Base-by-base conservation (phyloP, 805 yeast species). In the Teunomyces stri region DNA sequence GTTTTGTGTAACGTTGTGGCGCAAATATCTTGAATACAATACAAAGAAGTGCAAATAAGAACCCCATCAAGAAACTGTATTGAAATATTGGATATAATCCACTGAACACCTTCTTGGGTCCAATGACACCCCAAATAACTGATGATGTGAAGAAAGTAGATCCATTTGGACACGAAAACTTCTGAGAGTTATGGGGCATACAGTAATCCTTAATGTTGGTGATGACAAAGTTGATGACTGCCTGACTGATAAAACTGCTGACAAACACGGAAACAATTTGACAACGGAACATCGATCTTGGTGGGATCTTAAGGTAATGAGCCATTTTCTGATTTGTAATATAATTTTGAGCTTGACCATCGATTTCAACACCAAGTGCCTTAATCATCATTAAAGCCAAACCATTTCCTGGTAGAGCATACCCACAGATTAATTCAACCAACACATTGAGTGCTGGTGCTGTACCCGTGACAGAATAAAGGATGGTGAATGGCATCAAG, bases 271-370 rank as follows among this genome's bases (percentile, higher is more conserved):
- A 55, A 7, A 58, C 25, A 38, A 65, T 52, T 53, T 67, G 70
- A 28, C 52, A 50, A 61, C 73, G 62, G 65, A 85, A 82, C 52
- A 83, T 67, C 0, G 81, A 70, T 49, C 82, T 70, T 1, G 89
- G 89, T 0, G 86, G 81, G 15, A 85, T 66, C 54, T 81, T 82
- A 57, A 82, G 62, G 57, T 85, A 85, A 51, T 84, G 88, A 2
- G 80, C 87, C 59, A 80, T 60, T 55, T 84, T 84, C 72, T 79
- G 77, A 55, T 81, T 84, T 6, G 72, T 66, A 28, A 79, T 68
- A 57, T 74, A 81, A 45, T 72, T 67, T 35, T 79, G 70, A 1
- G 86, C 85, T 56, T 81, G 85, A 43, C 75, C 75, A 64, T 77
- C 78, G 33, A 81, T 72, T 52, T 77, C 76, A 60, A 74, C 79